Conservation (phyloP, 2,329 filamentous ascomycete species). For the Neofusicoccum sp. region DNA sequence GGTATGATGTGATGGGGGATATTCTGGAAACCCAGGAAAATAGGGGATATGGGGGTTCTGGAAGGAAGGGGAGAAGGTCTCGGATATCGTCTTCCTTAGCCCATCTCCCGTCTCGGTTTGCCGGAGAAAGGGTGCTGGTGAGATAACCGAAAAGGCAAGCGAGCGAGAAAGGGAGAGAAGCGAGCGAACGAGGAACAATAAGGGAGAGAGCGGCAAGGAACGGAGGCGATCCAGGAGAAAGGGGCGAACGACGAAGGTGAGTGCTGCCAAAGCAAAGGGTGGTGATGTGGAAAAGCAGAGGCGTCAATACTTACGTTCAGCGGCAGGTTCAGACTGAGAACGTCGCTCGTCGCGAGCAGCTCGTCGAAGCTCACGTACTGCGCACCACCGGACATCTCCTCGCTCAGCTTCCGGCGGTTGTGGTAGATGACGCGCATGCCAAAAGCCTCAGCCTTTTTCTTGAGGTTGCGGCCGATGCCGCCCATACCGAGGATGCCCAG, state of each 20-base stretch:
- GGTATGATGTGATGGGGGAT: neutral
- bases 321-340: conserved; percentile 76
- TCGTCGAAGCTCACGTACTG: conserved; percentile 73
- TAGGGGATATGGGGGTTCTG: neutral
- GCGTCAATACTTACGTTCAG: conserved; percentile 63
- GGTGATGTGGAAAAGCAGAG: neutral
- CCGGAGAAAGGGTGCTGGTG: neutral
- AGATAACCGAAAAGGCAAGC: conserved; percentile 12
- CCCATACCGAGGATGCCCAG: conserved; percentile 85
- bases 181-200: conserved; percentile 6
- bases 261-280: neutral
- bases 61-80: neutral
- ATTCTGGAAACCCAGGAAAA: conserved; percentile 10
- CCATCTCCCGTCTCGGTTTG: neutral
- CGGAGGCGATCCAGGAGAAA: conserved; percentile 10
- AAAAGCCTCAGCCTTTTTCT: conserved; percentile 70
- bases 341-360: conserved; percentile 67
- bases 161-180: conserved; percentile 11
- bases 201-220: conserved; percentile 1
- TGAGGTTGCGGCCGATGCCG: conserved; percentile 76
- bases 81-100: conserved; percentile 5
- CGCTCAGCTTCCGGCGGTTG: conserved; percentile 63
- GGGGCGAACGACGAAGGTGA: neutral
- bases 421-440: conserved; percentile 74
- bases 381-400: conserved; percentile 57